A percentile compares a stretch with the other conserved stretches of the same genome.
Evolutionary conservation across 2,329 filamentous ascomycete genomes (phyloP).

Genomic region (Calonectria henricotiae): DNA sequence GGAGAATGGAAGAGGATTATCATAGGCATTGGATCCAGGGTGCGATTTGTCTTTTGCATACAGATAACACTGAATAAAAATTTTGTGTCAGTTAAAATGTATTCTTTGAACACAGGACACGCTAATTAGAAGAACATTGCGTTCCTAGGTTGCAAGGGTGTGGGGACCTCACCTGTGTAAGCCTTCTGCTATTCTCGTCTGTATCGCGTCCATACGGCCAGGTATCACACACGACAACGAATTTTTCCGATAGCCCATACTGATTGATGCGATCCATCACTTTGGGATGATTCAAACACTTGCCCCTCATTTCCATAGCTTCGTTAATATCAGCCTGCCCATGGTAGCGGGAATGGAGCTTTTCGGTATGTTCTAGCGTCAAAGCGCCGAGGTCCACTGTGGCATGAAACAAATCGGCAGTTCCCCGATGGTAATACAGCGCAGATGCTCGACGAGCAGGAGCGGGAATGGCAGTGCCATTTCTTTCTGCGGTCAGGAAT

Average conservation of each 20-base stretch:
- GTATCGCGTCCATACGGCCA: conserved; percentile 37
- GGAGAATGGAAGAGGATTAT: conserved; percentile 41
- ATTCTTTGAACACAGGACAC: neutral
- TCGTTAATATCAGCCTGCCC: conserved; percentile 38
- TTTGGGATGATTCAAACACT: conserved; percentile 33
- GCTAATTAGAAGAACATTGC: neutral
- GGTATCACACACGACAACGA: conserved; percentile 33
- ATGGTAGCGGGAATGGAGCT: conserved; percentile 29
- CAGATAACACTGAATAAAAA: conserved; percentile 25
- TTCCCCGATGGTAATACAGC: conserved; percentile 28
- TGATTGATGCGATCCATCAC: conserved; percentile 31
- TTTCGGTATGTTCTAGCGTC: conserved; percentile 22
- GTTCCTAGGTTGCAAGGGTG: neutral
- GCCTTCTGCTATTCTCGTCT: conserved; percentile 13
- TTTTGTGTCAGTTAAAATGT: neutral
- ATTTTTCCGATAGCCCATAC: conserved; percentile 29
- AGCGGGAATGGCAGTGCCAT: neutral
- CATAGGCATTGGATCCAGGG: conserved; percentile 43
- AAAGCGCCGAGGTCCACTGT: conserved; percentile 14
- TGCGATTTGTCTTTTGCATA: conserved; percentile 33
- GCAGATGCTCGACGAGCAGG: conserved; percentile 26
- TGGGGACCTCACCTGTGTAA: conserved; percentile 27
- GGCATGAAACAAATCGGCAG: conserved; percentile 22
- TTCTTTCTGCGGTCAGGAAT: conserved; percentile 34
- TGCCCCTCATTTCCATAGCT: conserved; percentile 33